Percentiles rank a stretch among this genome's conserved stretches.
These are phyloP conservation scores for Tubosaeta sp. DNA, from an alignment of 768 basidiomycete species.

Conservation along the genomic window DNA sequence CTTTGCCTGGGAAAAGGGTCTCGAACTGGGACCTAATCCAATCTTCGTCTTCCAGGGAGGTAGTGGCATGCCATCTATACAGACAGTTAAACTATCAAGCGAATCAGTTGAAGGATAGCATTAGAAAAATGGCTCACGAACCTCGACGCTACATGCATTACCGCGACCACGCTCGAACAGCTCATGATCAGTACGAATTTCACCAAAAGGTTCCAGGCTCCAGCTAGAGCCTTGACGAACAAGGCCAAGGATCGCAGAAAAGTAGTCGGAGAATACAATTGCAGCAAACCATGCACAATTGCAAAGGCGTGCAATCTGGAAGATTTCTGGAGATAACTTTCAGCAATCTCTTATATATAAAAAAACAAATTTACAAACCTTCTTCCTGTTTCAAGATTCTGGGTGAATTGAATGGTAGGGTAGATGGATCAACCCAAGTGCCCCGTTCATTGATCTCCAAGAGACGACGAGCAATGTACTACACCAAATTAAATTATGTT, in stretches of 20 bases:
- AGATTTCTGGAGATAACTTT: conserved; percentile 50
- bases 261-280: conserved; percentile 80
- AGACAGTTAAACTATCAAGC: conserved; percentile 71
- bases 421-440: conserved; percentile 53
- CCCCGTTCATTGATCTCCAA: conserved; percentile 79
- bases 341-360: neutral
- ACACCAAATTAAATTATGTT: neutral
- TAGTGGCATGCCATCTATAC: conserved; percentile 84
- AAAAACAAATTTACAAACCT: conserved; percentile 16
- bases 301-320: conserved; percentile 73
- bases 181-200: conserved; percentile 58
- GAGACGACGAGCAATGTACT: conserved; percentile 79
- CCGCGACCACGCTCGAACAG: conserved; percentile 77
- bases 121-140: conserved; percentile 23
- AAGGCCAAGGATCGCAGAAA: conserved; percentile 75
- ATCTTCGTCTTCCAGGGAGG: conserved; percentile 63
- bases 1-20: conserved; percentile 50
- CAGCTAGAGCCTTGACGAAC: conserved; percentile 71
- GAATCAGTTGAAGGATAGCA: neutral
- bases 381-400: conserved; percentile 55
- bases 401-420: conserved; percentile 29
- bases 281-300: conserved; percentile 80
- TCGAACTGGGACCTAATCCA: conserved; percentile 55
- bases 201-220: conserved; percentile 73
- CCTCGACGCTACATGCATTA: conserved; percentile 81